Evolutionary conservation across 139 green algal genomes (phyloP).

Genomic region (Mesostigma viride): DNA sequence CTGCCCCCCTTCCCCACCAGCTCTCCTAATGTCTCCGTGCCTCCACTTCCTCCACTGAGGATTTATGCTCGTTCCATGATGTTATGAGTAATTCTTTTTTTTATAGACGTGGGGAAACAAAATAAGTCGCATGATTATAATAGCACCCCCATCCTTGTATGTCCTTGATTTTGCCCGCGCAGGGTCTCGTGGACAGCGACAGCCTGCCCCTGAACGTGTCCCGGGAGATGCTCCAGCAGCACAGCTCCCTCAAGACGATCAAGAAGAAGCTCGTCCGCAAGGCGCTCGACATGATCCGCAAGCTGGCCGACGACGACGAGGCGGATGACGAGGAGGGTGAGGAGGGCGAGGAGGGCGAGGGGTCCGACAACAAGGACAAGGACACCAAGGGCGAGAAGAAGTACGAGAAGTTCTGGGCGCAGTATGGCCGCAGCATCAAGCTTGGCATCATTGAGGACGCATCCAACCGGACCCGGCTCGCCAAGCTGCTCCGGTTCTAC

Average conservation of each 20-base stretch:
- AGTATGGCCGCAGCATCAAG: conserved; percentile 85
- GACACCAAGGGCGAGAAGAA: conserved; percentile 21
- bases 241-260: conserved; percentile 87
- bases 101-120: too few relatives aligned
- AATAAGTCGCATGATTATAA: too few relatives aligned
- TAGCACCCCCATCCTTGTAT: too few relatives aligned
- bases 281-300: conserved; percentile 82
- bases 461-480: conserved; percentile 65
- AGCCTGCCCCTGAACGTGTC: conserved; percentile 86
- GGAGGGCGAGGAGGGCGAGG: conserved; percentile 35
- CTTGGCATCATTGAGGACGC: conserved; percentile 94
- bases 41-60: too few relatives aligned
- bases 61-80: too few relatives aligned
- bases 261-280: conserved; percentile 95
- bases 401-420: conserved; percentile 82
- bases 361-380: conserved; percentile 19
- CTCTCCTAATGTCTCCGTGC: too few relatives aligned
- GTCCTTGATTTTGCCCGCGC: background rate
- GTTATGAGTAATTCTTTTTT: too few relatives aligned
- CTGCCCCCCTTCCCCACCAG: too few relatives aligned
- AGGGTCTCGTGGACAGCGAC: conserved; percentile 91
- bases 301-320: conserved; percentile 55
- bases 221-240: conserved; percentile 87
- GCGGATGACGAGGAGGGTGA: conserved; percentile 21
- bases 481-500: conserved; percentile 71